phyloP scores from a whole-genome alignment of 305 asterid genomes.

The Solanum aculeatissimum region DNA sequence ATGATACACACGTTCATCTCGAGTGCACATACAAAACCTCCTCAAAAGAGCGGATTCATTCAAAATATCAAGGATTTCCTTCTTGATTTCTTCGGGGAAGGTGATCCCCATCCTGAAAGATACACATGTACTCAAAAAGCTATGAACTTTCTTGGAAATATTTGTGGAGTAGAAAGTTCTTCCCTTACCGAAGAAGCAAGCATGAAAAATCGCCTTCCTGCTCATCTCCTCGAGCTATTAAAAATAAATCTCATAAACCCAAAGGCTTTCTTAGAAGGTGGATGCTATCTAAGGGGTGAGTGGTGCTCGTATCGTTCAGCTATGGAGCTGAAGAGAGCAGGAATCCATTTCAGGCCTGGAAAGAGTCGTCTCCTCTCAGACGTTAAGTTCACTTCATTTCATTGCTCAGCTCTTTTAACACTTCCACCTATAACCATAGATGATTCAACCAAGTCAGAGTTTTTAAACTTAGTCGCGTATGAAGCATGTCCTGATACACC shows the following conservation, averaged over 20 bases:
- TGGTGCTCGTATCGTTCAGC: slow-evolving; percentile 3
- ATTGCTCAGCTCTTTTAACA: neutral
- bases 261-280: neutral
- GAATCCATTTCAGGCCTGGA: neutral
- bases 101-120: neutral
- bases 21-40: neutral
- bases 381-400: neutral
- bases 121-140: neutral
- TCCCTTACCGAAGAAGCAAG: neutral
- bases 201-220: neutral
- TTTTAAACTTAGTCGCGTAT: slow-evolving; percentile 5
- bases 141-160: neutral
- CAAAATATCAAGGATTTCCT: neutral
- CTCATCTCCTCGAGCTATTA: neutral
- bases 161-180: neutral
- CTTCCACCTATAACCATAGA: slow-evolving; percentile 6
- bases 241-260: neutral
- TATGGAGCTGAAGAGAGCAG: neutral
- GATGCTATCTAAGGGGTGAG: neutral
- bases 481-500: slow-evolving; percentile 1
- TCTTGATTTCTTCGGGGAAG: neutral
- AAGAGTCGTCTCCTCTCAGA: neutral
- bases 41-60: neutral
- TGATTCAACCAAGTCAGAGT: neutral
- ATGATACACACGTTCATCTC: neutral